These are phyloP conservation scores for Lithohypha guttulata DNA, from an alignment of 2,329 filamentous ascomycete species.

Conservation along the genomic window DNA sequence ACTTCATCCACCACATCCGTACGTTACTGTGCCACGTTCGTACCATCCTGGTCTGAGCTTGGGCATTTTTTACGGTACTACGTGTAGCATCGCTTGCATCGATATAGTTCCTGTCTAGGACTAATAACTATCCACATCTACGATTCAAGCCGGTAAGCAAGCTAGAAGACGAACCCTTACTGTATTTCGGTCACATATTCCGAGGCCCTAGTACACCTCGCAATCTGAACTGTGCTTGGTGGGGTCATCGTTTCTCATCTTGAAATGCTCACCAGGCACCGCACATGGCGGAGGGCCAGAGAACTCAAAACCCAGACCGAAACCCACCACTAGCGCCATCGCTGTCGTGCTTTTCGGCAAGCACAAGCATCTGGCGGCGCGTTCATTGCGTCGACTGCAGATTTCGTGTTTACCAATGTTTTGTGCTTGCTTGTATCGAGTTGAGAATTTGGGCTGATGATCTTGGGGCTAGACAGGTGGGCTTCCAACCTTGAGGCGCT, in stretches of 20 bases:
- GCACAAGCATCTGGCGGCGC: background rate
- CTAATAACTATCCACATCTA: constrained; percentile 5
- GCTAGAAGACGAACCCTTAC: background rate
- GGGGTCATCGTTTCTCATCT: constrained; percentile 7
- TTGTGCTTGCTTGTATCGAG: constrained; percentile 5
- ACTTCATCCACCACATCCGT: constrained; percentile 5
- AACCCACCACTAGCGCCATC: constrained; percentile 12
- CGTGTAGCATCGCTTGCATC: constrained; percentile 6
- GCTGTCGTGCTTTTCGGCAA: constrained; percentile 7
- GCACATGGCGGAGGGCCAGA: constrained; percentile 8
- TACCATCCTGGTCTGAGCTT: constrained; percentile 8
- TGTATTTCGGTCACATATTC: constrained; percentile 6
- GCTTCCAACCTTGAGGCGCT: no score
- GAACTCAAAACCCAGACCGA: constrained; percentile 3
- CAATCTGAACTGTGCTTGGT: constrained; percentile 5
- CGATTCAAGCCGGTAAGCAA: constrained; percentile 8
- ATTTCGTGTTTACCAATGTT: background rate
- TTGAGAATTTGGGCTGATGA: no score
- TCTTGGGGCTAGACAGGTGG: no score
- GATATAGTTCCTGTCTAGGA: no score
- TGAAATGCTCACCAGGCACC: constrained; percentile 7
- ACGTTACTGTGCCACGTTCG: constrained; percentile 9
- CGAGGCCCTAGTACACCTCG: constrained; percentile 4
- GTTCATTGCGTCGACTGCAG: background rate
- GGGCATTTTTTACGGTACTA: constrained; percentile 4